Percentiles rank a stretch among this genome's conserved stretches.
These are phyloP conservation scores for Kwoniella sp. DNA, from an alignment of 768 basidiomycete genomes.

Conservation along the genomic window DNA sequence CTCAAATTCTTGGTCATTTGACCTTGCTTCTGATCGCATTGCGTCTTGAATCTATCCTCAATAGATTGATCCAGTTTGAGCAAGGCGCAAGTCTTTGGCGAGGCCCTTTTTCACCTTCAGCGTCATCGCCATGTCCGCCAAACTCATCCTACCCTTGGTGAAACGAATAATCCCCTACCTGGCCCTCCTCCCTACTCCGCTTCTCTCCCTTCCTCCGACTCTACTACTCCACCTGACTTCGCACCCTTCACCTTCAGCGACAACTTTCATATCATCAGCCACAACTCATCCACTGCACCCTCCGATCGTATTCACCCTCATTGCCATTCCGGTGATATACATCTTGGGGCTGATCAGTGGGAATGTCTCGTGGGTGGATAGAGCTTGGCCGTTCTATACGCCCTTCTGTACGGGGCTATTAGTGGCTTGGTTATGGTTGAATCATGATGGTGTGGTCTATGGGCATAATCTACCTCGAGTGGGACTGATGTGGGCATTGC, in stretches of 20 bases:
- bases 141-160: conserved; percentile 17
- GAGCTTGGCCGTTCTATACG: conserved; percentile 73
- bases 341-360: conserved; percentile 46
- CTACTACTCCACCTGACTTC: conserved; percentile 26
- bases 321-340: conserved; percentile 36
- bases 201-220: conserved; percentile 26
- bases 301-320: conserved; percentile 29
- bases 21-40: conserved; percentile 1
- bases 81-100: too few relatives aligned
- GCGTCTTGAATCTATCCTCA: too few relatives aligned
- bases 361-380: conserved; percentile 59
- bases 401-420: conserved; percentile 80
- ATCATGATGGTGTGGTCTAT: conserved; percentile 58
- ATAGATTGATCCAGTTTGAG: too few relatives aligned
- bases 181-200: conserved; percentile 28
- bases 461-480: conserved; percentile 68
- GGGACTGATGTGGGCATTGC: conserved; percentile 70
- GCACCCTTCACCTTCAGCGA: conserved; percentile 24
- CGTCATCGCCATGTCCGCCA: conserved; percentile 13
- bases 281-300: conserved; percentile 43
- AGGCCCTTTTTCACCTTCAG: too few relatives aligned
- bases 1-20: too few relatives aligned
- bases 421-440: conserved; percentile 66
- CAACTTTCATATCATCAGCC: conserved; percentile 27
- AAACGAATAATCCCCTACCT: conserved; percentile 21